Percentiles rank a stretch among this genome's conserved stretches.
These are phyloP conservation scores for Silene conica DNA, from an alignment of 148 eudicot genomes.

Conservation along the genomic window DNA sequence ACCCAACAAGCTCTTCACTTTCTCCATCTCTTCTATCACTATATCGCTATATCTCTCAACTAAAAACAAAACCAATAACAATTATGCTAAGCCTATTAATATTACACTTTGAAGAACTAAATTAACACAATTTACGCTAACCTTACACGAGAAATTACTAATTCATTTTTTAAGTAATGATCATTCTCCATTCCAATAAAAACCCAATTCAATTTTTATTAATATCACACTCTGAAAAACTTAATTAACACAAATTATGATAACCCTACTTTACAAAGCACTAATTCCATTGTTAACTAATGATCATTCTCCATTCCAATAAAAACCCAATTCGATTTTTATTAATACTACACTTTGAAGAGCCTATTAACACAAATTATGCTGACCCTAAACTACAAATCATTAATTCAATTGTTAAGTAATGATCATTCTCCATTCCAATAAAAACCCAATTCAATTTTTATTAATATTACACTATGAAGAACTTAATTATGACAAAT, in stretches of 20 bases:
- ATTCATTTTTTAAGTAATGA: neutral
- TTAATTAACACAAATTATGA: neutral
- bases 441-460: neutral
- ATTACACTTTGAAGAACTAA: neutral
- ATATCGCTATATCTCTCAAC: conserved; percentile 4
- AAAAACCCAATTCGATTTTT: neutral
- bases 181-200: neutral
- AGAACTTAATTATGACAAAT: conserved; percentile 1
- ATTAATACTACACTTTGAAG: too few species aligned
- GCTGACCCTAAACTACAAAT: neutral
- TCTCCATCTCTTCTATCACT: conserved; percentile 26
- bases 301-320: neutral
- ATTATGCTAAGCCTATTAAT: neutral
- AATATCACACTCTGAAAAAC: neutral
- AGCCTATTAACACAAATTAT: neutral
- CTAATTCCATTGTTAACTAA: neutral
- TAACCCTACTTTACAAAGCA: neutral
- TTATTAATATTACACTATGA: too few species aligned
- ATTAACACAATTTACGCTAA: neutral
- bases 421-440: neutral
- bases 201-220: neutral
- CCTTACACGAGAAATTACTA: neutral
- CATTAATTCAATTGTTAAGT: neutral
- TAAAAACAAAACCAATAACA: neutral
- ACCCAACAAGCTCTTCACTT: conserved; percentile 57